Base-by-base conservation (phyloP, 495 filamentous ascomycete species). In the Aspergillus diversus region DNA sequence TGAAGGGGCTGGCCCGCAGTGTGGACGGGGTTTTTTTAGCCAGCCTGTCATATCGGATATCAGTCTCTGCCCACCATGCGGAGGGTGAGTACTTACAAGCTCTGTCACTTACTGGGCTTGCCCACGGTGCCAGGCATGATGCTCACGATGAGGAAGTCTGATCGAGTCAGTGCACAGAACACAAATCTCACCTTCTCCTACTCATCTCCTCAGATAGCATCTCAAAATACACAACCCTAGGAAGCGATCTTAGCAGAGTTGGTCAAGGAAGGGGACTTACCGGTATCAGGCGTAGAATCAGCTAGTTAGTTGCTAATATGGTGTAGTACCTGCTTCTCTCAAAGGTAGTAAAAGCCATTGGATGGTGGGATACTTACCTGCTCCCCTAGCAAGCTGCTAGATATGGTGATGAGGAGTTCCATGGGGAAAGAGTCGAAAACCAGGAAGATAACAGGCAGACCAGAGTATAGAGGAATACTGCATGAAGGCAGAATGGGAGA, bases 81-180 rank as follows among this genome's bases (percentile, higher is more conserved):
- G 21, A 16, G 8, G 15, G 46, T 17, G 12, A 16, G 27, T 12
- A 63, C 64, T 49, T 43, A 66, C 64, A 66, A 66, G 59, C 59
- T 60, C 64, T 66, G 60, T 66, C 64, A 56, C 59, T 63, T 59
- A 62, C 63, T 66, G 59, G 59, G 63, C 63, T 50, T n/a, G 59
- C 47, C 55, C 63, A 51, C 63, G 47, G 27, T 58, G 57, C 32
- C 33, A 37, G 33, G 33, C 11, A 37, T 2, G 5, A 50, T 49
- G 61, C 61, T 63, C 61, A 57, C 15, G 55, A 55, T 49, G 55
- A 33, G 21, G 34, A 57, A 37, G 37, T 32, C 43, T 50, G 16
- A n/a, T 27, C 47, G 27, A 21, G 47, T 50, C 16, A 50, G 47
- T 9, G 5, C 17, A 50, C 47, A 43, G n/a, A 11, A 43, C 0